Conservation (phyloP, 306 rosid species). For the Cucurbita moschata region DNA sequence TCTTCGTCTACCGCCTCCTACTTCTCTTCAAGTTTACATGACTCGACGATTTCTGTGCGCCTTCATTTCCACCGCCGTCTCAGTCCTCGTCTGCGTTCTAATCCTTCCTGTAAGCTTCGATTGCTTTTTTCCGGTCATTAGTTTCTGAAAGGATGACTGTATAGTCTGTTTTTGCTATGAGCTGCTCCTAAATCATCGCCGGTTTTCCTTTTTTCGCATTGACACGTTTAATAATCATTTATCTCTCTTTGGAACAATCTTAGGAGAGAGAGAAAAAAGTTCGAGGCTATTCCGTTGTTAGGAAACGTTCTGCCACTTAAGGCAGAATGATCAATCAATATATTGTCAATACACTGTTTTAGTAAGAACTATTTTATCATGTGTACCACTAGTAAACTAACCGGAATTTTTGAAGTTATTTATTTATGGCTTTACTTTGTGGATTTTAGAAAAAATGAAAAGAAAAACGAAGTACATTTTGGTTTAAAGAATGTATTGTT, state of each 20-base stretch:
- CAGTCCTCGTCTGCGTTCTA: conserved; percentile 33
- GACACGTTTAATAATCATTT: neutral
- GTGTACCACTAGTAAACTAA: neutral
- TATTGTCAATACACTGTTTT: neutral
- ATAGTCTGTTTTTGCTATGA: neutral
- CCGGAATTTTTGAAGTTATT: neutral
- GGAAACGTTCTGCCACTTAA: neutral
- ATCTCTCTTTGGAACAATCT: neutral
- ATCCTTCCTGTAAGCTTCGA: conserved; percentile 50
- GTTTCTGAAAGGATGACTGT: neutral
- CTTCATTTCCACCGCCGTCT: conserved; percentile 40
- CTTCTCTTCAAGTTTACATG: conserved; percentile 44
- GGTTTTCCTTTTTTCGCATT: neutral
- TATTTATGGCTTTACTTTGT: neutral
- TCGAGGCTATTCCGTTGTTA: neutral
- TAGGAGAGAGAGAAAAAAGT: neutral
- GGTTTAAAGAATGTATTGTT: neutral
- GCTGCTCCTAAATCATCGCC: neutral
- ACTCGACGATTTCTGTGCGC: conserved; percentile 77
- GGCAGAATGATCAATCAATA: neutral
- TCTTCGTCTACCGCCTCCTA: conserved; percentile 67
- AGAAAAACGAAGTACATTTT: neutral
- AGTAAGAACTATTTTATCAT: neutral
- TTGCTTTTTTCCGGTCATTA: neutral
- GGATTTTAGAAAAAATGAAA: neutral